Percentiles rank a stretch among this genome's conserved stretches.
Evolutionary conservation across 2,329 filamentous ascomycete genomes (phyloP).

Genomic region (Pseudogymnoascus destructans): DNA sequence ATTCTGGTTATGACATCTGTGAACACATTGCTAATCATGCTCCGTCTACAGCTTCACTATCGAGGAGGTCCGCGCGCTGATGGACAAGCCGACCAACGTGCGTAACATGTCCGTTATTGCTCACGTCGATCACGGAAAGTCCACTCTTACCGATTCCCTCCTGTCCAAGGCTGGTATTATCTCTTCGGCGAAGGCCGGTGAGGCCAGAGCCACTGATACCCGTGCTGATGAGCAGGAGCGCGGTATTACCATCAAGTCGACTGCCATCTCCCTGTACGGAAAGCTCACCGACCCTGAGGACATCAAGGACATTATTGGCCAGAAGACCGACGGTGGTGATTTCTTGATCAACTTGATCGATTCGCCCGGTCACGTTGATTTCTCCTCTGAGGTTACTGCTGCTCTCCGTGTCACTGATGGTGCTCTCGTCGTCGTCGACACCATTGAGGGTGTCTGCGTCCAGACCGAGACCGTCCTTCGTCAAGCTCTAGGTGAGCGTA

Average conservation of each 20-base stretch:
- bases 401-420: slow-evolving; percentile 99
- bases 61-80: slow-evolving; percentile 72
- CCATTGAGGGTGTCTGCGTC: slow-evolving; percentile 98
- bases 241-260: slow-evolving; percentile 99
- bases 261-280: slow-evolving; percentile 96
- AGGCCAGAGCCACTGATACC: slow-evolving; percentile 92
- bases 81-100: slow-evolving; percentile 68
- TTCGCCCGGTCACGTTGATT: slow-evolving; percentile 99
- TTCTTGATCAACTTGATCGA: slow-evolving; percentile 99
- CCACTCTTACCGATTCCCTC: slow-evolving; percentile 97
- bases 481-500: slow-evolving; percentile 98
- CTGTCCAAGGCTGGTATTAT: slow-evolving; percentile 99
- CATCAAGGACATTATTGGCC: slow-evolving; percentile 82
- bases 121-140: slow-evolving; percentile 99
- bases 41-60: slow-evolving; percentile 74
- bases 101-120: slow-evolving; percentile 99
- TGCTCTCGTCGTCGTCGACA: slow-evolving; percentile 99
- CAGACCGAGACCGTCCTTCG: slow-evolving; percentile 99
- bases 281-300: slow-evolving; percentile 70
- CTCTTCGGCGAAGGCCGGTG: slow-evolving; percentile 92
- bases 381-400: slow-evolving; percentile 98
- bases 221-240: slow-evolving; percentile 97
- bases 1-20: slow-evolving; percentile 4
- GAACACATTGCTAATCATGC: slow-evolving; percentile 35
- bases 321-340: slow-evolving; percentile 80